Evolutionary conservation across 805 yeast genomes (phyloP), one percentile per base, ranked within the genome.

Genomic region (Candida ascalaphidarum): DNA sequence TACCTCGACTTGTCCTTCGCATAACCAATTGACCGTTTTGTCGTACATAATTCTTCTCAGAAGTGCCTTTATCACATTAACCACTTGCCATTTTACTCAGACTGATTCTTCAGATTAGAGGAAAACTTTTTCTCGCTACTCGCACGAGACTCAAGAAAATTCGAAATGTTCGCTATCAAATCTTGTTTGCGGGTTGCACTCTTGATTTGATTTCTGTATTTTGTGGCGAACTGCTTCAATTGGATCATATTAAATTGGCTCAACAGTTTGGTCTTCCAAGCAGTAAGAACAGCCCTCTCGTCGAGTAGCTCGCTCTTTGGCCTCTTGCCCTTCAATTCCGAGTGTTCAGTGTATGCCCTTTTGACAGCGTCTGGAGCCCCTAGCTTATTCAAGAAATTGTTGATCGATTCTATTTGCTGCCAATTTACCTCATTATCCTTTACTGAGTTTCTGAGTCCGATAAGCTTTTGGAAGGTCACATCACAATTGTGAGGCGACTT

Each of bases 121-220:
- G n/a, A n/a, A n/a, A n/a, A n/a, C n/a, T n/a, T n/a, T n/a, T n/a
- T n/a, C n/a, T n/a, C n/a, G n/a, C n/a, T n/a, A n/a, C n/a, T n/a
- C n/a, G n/a, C n/a, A n/a, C n/a, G n/a, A n/a, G 18, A 17, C 18
- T 48, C 48, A 16, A 63, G 41, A 31, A 47, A 61, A 3, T 45
- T 52, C 1, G 21, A 29, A 14, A 71, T 67, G 33, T 60, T 65
- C 7, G 52, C 58, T 11, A 71, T 51, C 46, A 68, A 44, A 18
- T 58, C 74, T 11, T 39, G 53, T 39, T 69, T 71, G 26, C 50
- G 60, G 2, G 52, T 40, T 0, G 62, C 74, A 16, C 38, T 32
- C 17, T 47, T 52, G 12, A 65, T 64, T 10, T 40, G 27, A 11
- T 42, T 50, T 23, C 52, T 50, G 35, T 65, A 57, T 14, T 52